Evolutionary conservation across 177 flowering plant species (phyloP), one percentile per base, ranked within the genome.

Genomic region (Vitis hybrid): DNA sequence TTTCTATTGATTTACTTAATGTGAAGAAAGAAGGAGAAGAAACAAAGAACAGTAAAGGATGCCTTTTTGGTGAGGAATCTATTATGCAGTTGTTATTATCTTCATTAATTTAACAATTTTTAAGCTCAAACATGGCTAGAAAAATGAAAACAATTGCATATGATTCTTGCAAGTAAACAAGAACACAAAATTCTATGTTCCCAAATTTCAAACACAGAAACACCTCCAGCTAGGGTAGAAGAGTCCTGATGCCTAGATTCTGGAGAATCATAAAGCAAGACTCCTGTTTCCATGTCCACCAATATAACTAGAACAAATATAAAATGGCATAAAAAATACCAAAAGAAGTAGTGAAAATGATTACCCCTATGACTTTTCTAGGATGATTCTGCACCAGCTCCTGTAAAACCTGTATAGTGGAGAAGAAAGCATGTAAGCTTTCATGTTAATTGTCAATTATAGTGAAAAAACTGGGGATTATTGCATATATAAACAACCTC

Each of bases 371-470:
- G 33, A 81, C 70, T 11, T 62, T 70, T 18, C 84, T 69, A 26
- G 97, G 97, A 82, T 89, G 76, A 18, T 86, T 89, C 75, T 75
- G 61, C 62, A 84, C 82, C 60, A 87, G 72, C 70, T 74, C 81
- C 26, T 75, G 81, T 69, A 92, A 62, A 67, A 86, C 91, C 97
- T 92, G 81, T 3, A 55, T 3, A 71, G 15, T 51, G 71, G 19
- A 51, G 58, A 62, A 60, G 20, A 53, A 72, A 59, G 31, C 62
- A 71, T 51, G 72, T 61, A 56, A 79, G 62, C n/a, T 39, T 59
- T 69, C 51, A 68, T 20, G 13, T 58, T 20, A 8, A 51, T 18
- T 33, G 33, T 3, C 49, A 9, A 22, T 45, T 49, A 31, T 11
- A 48, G 20, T 11, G 39, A 55, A 63, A 60, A 62, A 5, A 48